Percentiles rank a stretch among this genome's conserved stretches.
Evolutionary conservation across 805 yeast genomes (phyloP).

Genomic region (Cyberlindnera petersonii): DNA sequence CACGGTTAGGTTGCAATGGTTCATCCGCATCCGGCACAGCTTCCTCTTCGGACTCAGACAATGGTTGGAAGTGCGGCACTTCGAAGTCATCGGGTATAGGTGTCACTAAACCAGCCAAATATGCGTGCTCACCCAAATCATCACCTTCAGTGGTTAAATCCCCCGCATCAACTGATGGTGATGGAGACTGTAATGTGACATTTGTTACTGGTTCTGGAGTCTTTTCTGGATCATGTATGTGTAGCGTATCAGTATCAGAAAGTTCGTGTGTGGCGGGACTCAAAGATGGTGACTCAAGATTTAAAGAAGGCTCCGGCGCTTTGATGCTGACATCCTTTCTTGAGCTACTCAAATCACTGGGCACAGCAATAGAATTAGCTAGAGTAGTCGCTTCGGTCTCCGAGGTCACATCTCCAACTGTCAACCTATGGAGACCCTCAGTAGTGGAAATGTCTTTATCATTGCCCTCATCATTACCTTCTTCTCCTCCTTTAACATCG

Average conservation of each 20-base stretch:
- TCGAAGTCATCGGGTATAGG: constrained; percentile 14
- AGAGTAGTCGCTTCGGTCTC: background rate
- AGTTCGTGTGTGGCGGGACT: constrained; percentile 16
- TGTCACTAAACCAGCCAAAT: constrained; percentile 23
- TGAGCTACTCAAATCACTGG: background rate
- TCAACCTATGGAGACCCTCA: constrained; percentile 2
- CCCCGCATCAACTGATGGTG: background rate
- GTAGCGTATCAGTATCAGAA: constrained; percentile 26
- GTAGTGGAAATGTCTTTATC: background rate
- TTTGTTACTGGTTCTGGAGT: background rate
- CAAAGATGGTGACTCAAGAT: constrained; percentile 6
- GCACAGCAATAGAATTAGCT: background rate
- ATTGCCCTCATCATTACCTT: constrained; percentile 1
- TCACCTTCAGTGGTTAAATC: constrained; percentile 2
- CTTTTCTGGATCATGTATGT: constrained; percentile 18
- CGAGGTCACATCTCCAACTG: background rate
- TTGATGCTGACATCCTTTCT: constrained; percentile 6
- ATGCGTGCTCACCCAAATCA: constrained; percentile 21
- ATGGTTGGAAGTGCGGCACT: constrained; percentile 1
- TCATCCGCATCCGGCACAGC: background rate
- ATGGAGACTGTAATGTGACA: no score
- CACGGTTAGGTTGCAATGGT: constrained; percentile 10
- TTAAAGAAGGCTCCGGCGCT: constrained; percentile 1
- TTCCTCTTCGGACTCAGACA: background rate
- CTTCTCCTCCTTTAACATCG: background rate